Evolutionary conservation across 2,329 filamentous ascomycete genomes (phyloP).

Genomic region (Colletotrichum limetticola): DNA sequence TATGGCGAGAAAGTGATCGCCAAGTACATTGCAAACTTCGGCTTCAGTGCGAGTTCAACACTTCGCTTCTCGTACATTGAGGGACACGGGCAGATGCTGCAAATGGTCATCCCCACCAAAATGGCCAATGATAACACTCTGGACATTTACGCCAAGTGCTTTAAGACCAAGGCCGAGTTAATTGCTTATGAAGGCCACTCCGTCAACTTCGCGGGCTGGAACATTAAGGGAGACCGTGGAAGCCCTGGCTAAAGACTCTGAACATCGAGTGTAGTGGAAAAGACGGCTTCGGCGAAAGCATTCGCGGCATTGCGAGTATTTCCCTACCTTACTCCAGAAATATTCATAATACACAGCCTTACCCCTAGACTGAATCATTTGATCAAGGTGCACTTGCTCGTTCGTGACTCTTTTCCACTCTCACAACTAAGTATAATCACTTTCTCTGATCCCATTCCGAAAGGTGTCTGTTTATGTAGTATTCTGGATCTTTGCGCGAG

Average conservation of each 20-base stretch:
- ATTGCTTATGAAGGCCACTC: background rate
- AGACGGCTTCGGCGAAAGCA: no score
- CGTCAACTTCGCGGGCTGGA: background rate
- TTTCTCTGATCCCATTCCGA: no score
- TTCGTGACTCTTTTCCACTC: no score
- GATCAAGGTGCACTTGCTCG: no score
- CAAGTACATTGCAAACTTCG: background rate
- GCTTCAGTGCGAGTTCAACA: background rate
- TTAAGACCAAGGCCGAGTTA: background rate
- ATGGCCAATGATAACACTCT: background rate
- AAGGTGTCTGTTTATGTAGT: background rate
- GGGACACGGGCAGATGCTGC: background rate
- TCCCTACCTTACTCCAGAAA: no score
- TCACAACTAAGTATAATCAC: no score
- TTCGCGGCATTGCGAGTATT: no score
- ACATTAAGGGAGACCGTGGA: background rate
- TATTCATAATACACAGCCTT: no score
- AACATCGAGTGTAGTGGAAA: no score
- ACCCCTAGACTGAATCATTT: no score
- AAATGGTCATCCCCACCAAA: background rate
- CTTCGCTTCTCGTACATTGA: background rate
- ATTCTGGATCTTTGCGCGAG: no score
- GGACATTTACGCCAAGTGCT: background rate
- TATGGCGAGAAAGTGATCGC: background rate
- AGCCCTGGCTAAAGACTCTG: no score